Conservation (phyloP, 305 asterid genomes). For the Lippia alba region DNA sequence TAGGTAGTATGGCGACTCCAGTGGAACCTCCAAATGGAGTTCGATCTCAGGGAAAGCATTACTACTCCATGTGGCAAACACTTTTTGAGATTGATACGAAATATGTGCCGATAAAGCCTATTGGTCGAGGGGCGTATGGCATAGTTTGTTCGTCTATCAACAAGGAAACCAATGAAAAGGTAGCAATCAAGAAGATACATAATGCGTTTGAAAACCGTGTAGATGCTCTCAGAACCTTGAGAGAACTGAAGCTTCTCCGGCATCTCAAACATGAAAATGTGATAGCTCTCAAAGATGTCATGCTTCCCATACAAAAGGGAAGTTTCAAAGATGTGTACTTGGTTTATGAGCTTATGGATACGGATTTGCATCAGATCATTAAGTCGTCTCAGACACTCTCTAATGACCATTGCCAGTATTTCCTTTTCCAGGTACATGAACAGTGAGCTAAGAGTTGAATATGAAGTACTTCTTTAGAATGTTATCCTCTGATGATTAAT, state of each 20-base stretch:
- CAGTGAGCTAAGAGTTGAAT: slow-evolving; percentile 3
- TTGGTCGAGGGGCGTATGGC: slow-evolving; percentile 68
- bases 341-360: slow-evolving; percentile 67
- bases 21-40: slow-evolving; percentile 66
- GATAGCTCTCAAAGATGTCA: slow-evolving; percentile 61
- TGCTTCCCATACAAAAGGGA: slow-evolving; percentile 57
- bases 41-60: slow-evolving; percentile 54
- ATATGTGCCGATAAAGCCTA: slow-evolving; percentile 67
- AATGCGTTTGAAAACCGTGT: slow-evolving; percentile 57
- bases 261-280: slow-evolving; percentile 60
- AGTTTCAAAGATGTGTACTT: slow-evolving; percentile 58
- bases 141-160: slow-evolving; percentile 64
- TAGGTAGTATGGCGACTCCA: slow-evolving; percentile 57
- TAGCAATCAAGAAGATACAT: slow-evolving; percentile 62
- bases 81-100: slow-evolving; percentile 64
- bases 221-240: slow-evolving; percentile 60
- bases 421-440: slow-evolving; percentile 55
- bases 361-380: slow-evolving; percentile 61
- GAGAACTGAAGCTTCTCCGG: slow-evolving; percentile 60
- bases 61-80: slow-evolving; percentile 66
- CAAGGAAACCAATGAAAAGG: slow-evolving; percentile 58
- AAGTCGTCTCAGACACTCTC: slow-evolving; percentile 58
- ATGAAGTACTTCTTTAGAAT: slow-evolving; percentile 8
- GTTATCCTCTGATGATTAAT: slow-evolving; percentile 11
- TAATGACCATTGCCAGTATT: slow-evolving; percentile 63